These are phyloP conservation scores for Botrytis pseudocinerea DNA, from an alignment of 2,329 filamentous ascomycete genomes.

Conservation along the genomic window DNA sequence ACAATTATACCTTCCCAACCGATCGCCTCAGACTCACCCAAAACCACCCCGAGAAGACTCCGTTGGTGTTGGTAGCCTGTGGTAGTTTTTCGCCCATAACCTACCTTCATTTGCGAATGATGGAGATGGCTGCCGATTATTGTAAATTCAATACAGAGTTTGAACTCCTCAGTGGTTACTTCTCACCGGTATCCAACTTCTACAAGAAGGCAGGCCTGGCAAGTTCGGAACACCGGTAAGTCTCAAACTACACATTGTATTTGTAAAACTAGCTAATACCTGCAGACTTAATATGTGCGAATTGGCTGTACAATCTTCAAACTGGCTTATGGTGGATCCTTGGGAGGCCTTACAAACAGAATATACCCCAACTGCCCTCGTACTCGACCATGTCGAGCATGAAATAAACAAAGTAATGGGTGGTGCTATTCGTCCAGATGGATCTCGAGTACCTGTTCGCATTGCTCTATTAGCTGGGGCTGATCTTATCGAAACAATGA, in stretches of 20 bases:
- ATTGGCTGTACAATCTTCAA: constrained; percentile 72
- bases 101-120: constrained; percentile 81
- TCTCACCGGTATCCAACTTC: constrained; percentile 64
- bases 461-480: constrained; percentile 82
- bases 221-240: constrained; percentile 65
- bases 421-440: constrained; percentile 69
- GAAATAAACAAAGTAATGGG: constrained; percentile 81
- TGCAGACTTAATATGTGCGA: constrained; percentile 78
- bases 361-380: constrained; percentile 85
- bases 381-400: constrained; percentile 86
- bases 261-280: constrained; percentile 12
- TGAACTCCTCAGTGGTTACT: constrained; percentile 83
- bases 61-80: constrained; percentile 68
- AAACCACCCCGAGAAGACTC: constrained; percentile 56
- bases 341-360: constrained; percentile 85
- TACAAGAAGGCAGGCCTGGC: constrained; percentile 81
- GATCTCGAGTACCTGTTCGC: constrained; percentile 61
- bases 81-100: constrained; percentile 74
- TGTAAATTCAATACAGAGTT: constrained; percentile 73
- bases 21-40: constrained; percentile 59
- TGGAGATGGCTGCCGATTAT: constrained; percentile 73
- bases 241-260: background rate
- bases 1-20: constrained; percentile 59
- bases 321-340: constrained; percentile 83
- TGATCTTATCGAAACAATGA: constrained; percentile 72